phyloP scores from a whole-genome alignment of 2,329 filamentous ascomycete species.

The Domatiomyces catenatus region DNA sequence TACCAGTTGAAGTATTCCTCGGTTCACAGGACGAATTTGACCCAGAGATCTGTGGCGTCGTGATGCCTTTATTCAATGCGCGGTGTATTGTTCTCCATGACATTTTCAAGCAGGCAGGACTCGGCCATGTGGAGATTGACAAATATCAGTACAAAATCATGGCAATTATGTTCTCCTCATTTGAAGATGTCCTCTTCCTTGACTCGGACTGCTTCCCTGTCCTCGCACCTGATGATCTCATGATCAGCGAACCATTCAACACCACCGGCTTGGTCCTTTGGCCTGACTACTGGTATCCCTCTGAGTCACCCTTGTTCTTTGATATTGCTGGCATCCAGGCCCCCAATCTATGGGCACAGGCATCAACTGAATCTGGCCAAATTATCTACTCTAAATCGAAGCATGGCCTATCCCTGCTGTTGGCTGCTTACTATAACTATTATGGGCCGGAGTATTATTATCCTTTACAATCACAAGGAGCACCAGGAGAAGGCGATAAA shows the following conservation, averaged over 20 bases:
- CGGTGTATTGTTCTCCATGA: constrained; percentile 24
- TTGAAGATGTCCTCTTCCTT: constrained; percentile 25
- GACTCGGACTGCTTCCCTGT: constrained; percentile 26
- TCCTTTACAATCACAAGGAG: constrained; percentile 31
- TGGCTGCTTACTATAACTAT: constrained; percentile 41
- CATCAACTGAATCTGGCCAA: constrained; percentile 35
- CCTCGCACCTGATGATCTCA: constrained; percentile 21
- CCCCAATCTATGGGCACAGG: constrained; percentile 20
- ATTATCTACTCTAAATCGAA: constrained; percentile 34
- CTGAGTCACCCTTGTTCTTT: constrained; percentile 31
- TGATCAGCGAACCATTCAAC: constrained; percentile 21
- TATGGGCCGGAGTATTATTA: constrained; percentile 39
- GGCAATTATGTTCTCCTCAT: constrained; percentile 25
- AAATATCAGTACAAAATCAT: constrained; percentile 26
- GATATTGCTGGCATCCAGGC: constrained; percentile 26
- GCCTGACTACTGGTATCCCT: constrained; percentile 31
- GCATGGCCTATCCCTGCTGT: constrained; percentile 33
- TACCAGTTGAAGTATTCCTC: constrained; percentile 31
- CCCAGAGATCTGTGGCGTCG: constrained; percentile 23
- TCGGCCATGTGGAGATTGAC: constrained; percentile 13
- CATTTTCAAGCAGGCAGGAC: constrained; percentile 6
- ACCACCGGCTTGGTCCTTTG: constrained; percentile 24
- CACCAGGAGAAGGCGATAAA: constrained; percentile 33
- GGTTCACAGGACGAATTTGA: constrained; percentile 25
- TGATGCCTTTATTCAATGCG: constrained; percentile 26